Base-by-base conservation (phyloP, 2,329 filamentous ascomycete genomes). In the Colletotrichum echinochloae region DNA sequence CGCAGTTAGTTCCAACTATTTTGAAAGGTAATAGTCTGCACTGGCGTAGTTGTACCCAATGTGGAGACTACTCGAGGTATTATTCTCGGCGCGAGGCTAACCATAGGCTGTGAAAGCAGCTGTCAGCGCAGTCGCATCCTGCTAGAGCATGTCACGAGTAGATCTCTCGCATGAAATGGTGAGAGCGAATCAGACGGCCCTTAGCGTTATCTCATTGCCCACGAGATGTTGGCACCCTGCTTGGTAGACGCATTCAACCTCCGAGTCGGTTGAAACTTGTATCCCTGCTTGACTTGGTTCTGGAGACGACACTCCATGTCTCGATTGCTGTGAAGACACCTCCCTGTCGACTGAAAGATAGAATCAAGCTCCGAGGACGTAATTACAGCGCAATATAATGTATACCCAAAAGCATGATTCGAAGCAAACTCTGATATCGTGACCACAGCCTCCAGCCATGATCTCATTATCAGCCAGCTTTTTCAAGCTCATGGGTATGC, bases 1-100 rank as follows among this genome's bases (percentile, higher is more conserved):
- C 41, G 48, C 51, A 59, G 48, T 62, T 62, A 18, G 33, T 62
- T 26, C 44, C 44, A 39, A 46, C 26, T 23, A 23, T 49, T 16
- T 30, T 60, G 57, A 33, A 49, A 8, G 30, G 49, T 11, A 46
- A 14, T 16, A 37, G 37, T 11, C 11, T 39, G 30, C 14, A 35
- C 30, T 37, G 39, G 37, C 57, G 57, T 49, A 37, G 44, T 49
- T 37, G 14, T 6, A 35, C 20, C 57, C 23, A 37, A 9, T 28
- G 23, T 60, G 44, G 44, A 28, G 14, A 37, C 11, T 12, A 60
- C n/a, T 48, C 20, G 30, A 60, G 44, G 35, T 48, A n/a, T 39
- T 12, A 20, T 30, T n/a, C 11, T 60, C 12, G 4, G 14, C 2
- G 16, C 41, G 6, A 46, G 46, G 28, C 11, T 35, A 30, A 23